A percentile compares a stretch with the other conserved stretches of the same genome.
phyloP scores from a whole-genome alignment of 805 yeast species.

The Blastobotrys mokoenaii region DNA sequence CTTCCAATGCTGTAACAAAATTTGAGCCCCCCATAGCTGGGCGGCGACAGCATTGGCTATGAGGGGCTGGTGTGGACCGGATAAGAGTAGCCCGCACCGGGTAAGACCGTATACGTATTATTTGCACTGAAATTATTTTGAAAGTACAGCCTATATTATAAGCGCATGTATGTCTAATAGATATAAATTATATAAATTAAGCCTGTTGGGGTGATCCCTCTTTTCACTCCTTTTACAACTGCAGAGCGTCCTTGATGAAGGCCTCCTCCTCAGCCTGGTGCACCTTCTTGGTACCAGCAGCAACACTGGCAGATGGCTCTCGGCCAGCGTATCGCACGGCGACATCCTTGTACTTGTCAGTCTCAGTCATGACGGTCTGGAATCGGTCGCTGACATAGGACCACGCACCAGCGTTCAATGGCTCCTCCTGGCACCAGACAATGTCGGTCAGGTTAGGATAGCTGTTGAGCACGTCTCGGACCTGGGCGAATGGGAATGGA shows the following conservation, averaged over 20 bases:
- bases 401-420: conserved; percentile 94
- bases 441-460: conserved; percentile 81
- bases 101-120: no score
- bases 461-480: conserved; percentile 70
- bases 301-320: conserved; percentile 96
- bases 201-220: no score
- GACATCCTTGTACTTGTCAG: conserved; percentile 53
- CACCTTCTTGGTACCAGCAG: conserved; percentile 90
- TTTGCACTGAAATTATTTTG: no score
- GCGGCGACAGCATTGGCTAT: no score
- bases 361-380: conserved; percentile 64
- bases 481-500: conserved; percentile 97
- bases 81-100: no score
- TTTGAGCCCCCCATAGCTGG: no score
- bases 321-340: conserved; percentile 86
- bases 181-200: no score
- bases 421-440: conserved; percentile 98
- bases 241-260: conserved; percentile 72
- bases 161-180: no score
- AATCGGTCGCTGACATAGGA: conserved; percentile 76
- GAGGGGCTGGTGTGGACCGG: no score
- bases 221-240: conserved; percentile 12
- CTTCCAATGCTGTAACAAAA: no score
- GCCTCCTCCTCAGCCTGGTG: conserved; percentile 84
- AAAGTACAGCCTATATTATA: no score